Evolutionary conservation across 305 asterid genomes (phyloP).

Genomic region (Fraxinus sp.): DNA sequence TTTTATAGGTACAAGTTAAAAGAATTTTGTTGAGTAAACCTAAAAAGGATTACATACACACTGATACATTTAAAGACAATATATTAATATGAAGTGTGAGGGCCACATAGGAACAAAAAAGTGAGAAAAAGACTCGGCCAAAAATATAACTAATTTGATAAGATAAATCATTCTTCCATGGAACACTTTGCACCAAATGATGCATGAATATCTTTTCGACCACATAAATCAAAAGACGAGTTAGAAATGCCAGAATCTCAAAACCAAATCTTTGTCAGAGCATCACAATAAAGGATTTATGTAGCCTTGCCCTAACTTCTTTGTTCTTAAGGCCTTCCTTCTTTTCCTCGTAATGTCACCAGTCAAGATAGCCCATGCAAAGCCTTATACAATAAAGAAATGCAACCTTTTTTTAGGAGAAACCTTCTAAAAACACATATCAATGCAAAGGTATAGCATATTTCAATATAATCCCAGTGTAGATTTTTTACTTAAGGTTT

Average conservation of each 20-base stretch:
- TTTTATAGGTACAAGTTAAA: background rate
- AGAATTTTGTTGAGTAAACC: background rate
- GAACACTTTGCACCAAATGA: background rate
- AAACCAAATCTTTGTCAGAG: background rate
- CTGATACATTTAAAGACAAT: background rate
- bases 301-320: background rate
- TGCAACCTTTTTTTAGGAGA: background rate
- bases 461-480: background rate
- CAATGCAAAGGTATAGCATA: background rate
- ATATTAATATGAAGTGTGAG: background rate
- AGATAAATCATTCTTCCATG: background rate
- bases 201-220: background rate
- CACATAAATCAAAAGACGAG: background rate
- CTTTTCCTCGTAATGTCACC: background rate
- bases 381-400: background rate
- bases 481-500: background rate
- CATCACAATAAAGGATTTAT: background rate
- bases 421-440: background rate
- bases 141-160: background rate
- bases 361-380: background rate
- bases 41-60: background rate
- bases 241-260: background rate
- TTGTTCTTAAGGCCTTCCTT: background rate
- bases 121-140: too few species aligned
- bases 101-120: background rate